Evolutionary conservation across 352 stramenopile species (phyloP), one percentile per base, ranked within the genome.

Genomic region (Pythium chondricola): DNA sequence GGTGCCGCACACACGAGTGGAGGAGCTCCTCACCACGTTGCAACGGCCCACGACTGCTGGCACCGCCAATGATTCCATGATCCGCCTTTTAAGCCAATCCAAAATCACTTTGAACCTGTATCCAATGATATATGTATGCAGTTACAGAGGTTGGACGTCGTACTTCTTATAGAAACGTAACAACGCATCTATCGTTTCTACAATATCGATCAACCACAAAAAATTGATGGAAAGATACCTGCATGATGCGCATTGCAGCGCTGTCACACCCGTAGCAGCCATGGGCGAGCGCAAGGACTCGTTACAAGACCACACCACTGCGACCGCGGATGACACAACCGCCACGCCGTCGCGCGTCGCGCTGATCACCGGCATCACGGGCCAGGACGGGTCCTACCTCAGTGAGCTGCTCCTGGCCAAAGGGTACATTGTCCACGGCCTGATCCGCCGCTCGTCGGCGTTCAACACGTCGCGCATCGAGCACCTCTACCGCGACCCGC

Each of bases 401-500:
- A 92, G 88, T 13, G 96, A 99, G 57, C 80, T 99, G 51, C 73
- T 99, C 45, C 72, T 99, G 7, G 65, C 77, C n/a, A 99, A 99
- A 67, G 95, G 94, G 48, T 99, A 99, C 69, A 73, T 83, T 30
- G 88, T 97, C 29, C 86, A 96, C 54, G 88, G 96, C 13, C 96
- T 99, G 57, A 97, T 99, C 54, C 92, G 97, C 41, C 93, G 97
- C 50, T 98, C 95, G 38, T 98, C 95, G 30, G 96, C 90, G 48
- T 99, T 99, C 83, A 99, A 99, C 68, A 99, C 96, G 31, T 91
- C 87, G 43, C 91, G 97, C 55, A 98, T 99, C 57, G 95, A 99
- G 58, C 95, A 99, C 65, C 66, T 95, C 62, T 99, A 99, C 76
- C 81, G 84, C 50, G 96, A 99, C 60, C 84, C 90, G 46, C 95